Evolutionary conservation across 2,329 filamentous ascomycete genomes (phyloP).

Genomic region (Xylaria sp.): DNA sequence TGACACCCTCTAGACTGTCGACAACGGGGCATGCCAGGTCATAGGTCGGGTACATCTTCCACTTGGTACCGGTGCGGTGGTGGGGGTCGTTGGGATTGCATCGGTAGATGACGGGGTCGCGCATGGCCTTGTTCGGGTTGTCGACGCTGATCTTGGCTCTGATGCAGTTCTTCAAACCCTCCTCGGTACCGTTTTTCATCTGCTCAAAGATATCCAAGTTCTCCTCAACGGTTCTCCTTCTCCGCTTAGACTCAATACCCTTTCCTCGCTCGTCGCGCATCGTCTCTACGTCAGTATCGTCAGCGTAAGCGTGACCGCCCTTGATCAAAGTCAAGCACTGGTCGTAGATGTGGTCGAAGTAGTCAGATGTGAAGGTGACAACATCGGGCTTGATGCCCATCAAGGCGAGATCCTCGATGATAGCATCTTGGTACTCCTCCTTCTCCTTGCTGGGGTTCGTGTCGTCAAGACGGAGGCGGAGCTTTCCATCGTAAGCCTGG

Average conservation of each 20-base stretch:
- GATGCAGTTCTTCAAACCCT: slow-evolving; percentile 83
- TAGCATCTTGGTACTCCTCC: slow-evolving; percentile 90
- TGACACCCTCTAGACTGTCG: slow-evolving; percentile 75
- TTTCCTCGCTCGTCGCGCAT: slow-evolving; percentile 83
- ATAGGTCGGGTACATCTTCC: slow-evolving; percentile 86
- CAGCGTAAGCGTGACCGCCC: slow-evolving; percentile 83
- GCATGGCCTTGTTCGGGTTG: slow-evolving; percentile 90
- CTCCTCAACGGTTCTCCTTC: slow-evolving; percentile 74
- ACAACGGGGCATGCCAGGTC: slow-evolving; percentile 81
- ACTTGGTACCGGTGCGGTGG: slow-evolving; percentile 71
- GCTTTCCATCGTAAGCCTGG: slow-evolving; percentile 82
- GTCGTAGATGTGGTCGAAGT: slow-evolving; percentile 89
- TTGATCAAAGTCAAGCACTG: slow-evolving; percentile 79
- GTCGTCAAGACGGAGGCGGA: slow-evolving; percentile 91
- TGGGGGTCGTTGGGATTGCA: slow-evolving; percentile 68
- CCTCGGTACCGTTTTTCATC: slow-evolving; percentile 81
- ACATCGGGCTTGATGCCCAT: slow-evolving; percentile 89
- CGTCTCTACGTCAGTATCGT: slow-evolving; percentile 85
- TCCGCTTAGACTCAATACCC: slow-evolving; percentile 73
- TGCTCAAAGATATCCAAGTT: slow-evolving; percentile 81
- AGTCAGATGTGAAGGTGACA: slow-evolving; percentile 87
- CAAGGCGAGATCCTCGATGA: slow-evolving; percentile 82
- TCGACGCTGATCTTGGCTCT: slow-evolving; percentile 90
- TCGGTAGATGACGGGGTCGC: slow-evolving; percentile 95
- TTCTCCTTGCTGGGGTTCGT: slow-evolving; percentile 98